Conservation (phyloP, 345 rosid genomes). For the Geranium brycei region DNA sequence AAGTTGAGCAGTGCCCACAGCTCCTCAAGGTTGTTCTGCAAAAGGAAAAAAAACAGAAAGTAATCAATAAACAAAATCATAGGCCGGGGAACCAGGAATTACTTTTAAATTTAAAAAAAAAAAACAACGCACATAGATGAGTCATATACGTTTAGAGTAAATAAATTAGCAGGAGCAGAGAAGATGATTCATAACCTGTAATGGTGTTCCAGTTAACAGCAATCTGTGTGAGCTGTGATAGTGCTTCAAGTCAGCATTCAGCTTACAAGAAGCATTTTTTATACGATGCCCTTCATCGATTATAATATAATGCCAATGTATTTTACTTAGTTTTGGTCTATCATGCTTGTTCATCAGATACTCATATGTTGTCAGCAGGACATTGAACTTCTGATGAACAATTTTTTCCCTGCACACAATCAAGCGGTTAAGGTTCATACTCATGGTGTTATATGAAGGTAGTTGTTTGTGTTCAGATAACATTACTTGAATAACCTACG, state of each 20-base stretch:
- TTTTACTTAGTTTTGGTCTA: conserved; percentile 75
- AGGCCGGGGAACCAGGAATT: no score
- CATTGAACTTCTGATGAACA: conserved; percentile 78
- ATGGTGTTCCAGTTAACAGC: conserved; percentile 81
- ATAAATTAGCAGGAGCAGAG: background rate
- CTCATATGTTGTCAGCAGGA: conserved; percentile 84
- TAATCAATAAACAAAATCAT: no score
- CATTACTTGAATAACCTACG: conserved; percentile 73
- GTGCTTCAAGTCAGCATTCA: conserved; percentile 87
- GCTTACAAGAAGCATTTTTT: conserved; percentile 93
- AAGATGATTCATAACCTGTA: conserved; percentile 38
- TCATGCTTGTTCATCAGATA: conserved; percentile 96
- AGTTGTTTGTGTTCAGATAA: background rate
- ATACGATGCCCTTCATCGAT: conserved; percentile 97
- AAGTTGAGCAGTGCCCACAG: conserved; percentile 91
- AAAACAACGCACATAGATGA: no score
- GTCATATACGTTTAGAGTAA: no score
- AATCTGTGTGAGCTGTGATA: conserved; percentile 75
- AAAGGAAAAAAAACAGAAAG: background rate
- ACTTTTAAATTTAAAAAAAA: no score
- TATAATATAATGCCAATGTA: conserved; percentile 86
- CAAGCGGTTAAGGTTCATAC: conserved; percentile 6
- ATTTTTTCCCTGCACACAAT: conserved; percentile 64
- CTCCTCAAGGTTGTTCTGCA: conserved; percentile 89
- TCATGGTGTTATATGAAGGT: background rate